Evolutionary conservation across 2,329 filamentous ascomycete species (phyloP).

Genomic region (Balansia obtecta): DNA sequence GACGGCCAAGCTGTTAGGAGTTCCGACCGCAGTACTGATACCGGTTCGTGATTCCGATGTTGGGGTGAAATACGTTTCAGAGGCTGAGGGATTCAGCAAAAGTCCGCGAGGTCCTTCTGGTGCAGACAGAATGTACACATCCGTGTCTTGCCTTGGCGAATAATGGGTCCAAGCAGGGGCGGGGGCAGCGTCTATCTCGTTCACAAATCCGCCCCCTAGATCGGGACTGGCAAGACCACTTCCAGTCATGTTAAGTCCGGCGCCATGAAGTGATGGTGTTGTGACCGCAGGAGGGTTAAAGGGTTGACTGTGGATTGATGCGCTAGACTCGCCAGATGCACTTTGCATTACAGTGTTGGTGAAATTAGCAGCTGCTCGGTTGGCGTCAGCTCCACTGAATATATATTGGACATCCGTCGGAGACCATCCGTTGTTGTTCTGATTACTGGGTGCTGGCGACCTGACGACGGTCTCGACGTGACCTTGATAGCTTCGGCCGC

Average conservation of each 20-base stretch:
- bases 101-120: slow-evolving; percentile 46
- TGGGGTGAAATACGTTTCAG: slow-evolving; percentile 40
- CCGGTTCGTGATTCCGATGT: slow-evolving; percentile 17
- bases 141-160: slow-evolving; percentile 23
- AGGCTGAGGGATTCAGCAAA: slow-evolving; percentile 36
- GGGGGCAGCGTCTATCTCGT: slow-evolving; percentile 15
- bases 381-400: slow-evolving; percentile 31
- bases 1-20: no score
- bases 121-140: slow-evolving; percentile 50
- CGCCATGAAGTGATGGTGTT: slow-evolving; percentile 26
- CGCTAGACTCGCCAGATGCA: slow-evolving; percentile 32
- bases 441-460: slow-evolving; percentile 8
- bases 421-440: slow-evolving; percentile 23
- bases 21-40: no score
- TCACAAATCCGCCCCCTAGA: slow-evolving; percentile 19
- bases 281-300: slow-evolving; percentile 27
- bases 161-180: slow-evolving; percentile 7
- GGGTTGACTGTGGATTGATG: slow-evolving; percentile 26
- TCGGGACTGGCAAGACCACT: slow-evolving; percentile 39
- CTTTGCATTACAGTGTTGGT: slow-evolving; percentile 39
- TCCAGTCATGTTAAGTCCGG: slow-evolving; percentile 23
- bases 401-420: slow-evolving; percentile 33
- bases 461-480: slow-evolving; percentile 23
- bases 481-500: slow-evolving; percentile 22
- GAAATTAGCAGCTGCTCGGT: slow-evolving; percentile 33